Conservation (phyloP, 2,329 filamentous ascomycete genomes). For the Pseudocercospora fijiensis region DNA sequence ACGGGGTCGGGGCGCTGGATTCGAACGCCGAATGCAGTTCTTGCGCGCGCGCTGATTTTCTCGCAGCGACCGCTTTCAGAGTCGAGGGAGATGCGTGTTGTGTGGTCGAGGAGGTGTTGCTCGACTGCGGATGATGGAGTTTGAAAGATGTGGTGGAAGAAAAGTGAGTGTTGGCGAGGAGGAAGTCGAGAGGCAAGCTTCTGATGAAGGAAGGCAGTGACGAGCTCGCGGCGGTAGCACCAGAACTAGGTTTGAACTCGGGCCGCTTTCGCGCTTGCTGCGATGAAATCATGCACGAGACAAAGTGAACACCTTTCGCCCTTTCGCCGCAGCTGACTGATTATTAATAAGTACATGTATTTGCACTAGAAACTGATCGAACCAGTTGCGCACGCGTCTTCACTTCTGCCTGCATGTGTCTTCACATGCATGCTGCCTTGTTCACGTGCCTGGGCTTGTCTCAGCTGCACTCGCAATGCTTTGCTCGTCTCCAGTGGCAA, state of each 20-base stretch:
- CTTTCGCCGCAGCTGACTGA: conserved; percentile 1
- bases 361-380: neutral
- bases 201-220: neutral
- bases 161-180: neutral
- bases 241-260: neutral
- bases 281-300: conserved; percentile 2
- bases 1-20: conserved; percentile 14
- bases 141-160: neutral
- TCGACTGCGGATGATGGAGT: conserved; percentile 6
- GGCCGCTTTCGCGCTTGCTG: neutral
- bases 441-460: neutral
- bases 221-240: neutral
- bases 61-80: conserved; percentile 1
- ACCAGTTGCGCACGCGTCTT: neutral
- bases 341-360: neutral
- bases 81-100: neutral
- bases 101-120: conserved; percentile 7
- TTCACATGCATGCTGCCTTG: neutral
- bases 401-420: conserved; percentile 3
- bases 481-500: conserved; percentile 1
- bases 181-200: neutral
- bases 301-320: neutral
- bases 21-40: conserved; percentile 11
- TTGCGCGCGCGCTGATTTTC: conserved; percentile 5
- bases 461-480: neutral